Evolutionary conservation across 306 rosid genomes (phyloP), one percentile per base, ranked within the genome.

Genomic region (Potentilla sterilis): DNA sequence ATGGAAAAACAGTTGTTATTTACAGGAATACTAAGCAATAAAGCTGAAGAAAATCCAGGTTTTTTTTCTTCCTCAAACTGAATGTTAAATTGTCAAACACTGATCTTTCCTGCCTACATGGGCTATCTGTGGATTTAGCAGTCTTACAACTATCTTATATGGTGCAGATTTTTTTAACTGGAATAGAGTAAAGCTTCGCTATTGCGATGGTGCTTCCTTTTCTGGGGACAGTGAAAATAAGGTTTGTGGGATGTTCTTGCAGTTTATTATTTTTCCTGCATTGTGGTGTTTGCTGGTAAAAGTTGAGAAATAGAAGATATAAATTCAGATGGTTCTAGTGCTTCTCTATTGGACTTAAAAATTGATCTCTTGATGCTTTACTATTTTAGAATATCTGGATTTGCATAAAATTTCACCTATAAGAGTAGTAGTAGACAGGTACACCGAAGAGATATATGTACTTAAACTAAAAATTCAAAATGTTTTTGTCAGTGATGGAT

Each of bases 171-270:
- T 96, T 87, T 92, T 78, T 88, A 96, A 92, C 80, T 96, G 98
- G 98, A 96, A 92, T 69, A 83, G 99, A 85, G 91, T 89, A 34
- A 96, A 96, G 87, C 86, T 96, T 79, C 98, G 99, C n/a, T 96
- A 96, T 57, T 96, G 99, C 75, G 99, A 96, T 61, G 99, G 99
- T 38, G 99, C 97, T 63, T 96, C 99, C 47, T 96, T 96, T 70
- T 38, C 93, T 19, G 99, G 99, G 49, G 98, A 92, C 67, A 58
- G 83, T 79, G 96, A 90, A 77, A 76, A 90, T 58, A 82, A 81
- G 98, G 99, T 95, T 79, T 3, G 78, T 40, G 9, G 21, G 2
- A 61, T 41, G 24, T 46, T 44, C 64, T 69, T 69, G 54, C 69
- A 52, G 22, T 65, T 70, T 59, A 68, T n/a, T n/a, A 7, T 28